These are phyloP conservation scores for Luvunga scandens DNA, from an alignment of 345 rosid species.

Conservation along the genomic window DNA sequence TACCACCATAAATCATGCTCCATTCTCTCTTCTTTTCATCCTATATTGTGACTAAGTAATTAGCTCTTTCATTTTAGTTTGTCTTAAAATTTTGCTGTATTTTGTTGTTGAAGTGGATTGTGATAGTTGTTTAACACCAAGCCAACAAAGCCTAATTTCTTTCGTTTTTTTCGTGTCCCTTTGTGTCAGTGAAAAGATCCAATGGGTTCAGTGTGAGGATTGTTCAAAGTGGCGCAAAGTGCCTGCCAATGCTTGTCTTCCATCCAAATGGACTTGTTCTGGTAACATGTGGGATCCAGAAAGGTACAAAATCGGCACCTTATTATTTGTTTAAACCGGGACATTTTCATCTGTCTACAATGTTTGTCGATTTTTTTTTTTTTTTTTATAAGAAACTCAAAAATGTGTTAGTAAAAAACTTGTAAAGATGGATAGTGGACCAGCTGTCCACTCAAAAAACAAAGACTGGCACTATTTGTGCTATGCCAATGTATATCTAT, in stretches of 20 bases:
- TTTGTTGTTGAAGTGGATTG: background rate
- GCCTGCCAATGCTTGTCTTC: conserved; percentile 61
- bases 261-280: conserved; percentile 67
- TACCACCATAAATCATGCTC: background rate
- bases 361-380: background rate
- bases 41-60: background rate
- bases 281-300: conserved; percentile 64
- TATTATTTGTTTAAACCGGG: background rate
- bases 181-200: conserved; percentile 52
- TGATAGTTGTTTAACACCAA: background rate
- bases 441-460: too few relatives aligned
- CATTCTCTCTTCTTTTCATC: background rate
- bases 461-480: too few relatives aligned
- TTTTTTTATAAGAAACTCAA: too few relatives aligned
- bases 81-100: background rate
- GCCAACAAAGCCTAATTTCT: background rate
- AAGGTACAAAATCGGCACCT: conserved; percentile 38
- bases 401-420: too few relatives aligned
- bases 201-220: conserved; percentile 77
- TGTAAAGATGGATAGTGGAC: too few relatives aligned
- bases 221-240: conserved; percentile 74
- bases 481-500: too few relatives aligned
- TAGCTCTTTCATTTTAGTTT: background rate
- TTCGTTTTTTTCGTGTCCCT: background rate
- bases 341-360: background rate